Base-by-base conservation (phyloP, 2,329 filamentous ascomycete genomes). In the Pseudogymnoascus sp. region DNA sequence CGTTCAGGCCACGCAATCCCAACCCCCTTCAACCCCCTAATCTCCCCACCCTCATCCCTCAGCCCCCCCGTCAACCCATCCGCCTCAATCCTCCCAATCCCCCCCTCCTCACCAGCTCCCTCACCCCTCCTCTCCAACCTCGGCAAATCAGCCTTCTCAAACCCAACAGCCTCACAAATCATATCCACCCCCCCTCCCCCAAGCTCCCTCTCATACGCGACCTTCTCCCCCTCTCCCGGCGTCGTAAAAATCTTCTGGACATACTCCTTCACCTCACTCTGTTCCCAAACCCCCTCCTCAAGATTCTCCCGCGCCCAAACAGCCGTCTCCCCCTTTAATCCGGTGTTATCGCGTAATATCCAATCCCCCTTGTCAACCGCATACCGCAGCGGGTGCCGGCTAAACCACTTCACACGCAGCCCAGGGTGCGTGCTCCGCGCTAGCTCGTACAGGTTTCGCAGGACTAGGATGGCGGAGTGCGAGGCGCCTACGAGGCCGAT, bases 341-440 rank as follows among this genome's bases (percentile, higher is more conserved):
- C 85, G 0, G 85, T 88, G 73, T 87, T 88, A 70, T 88, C 85
- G 63, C 83, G 80, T 25, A 85, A 73, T 65, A 87, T 86, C 84
- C 85, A 87, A 64, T 82, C 83, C 66, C 85, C 84, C 74, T 79
- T 83, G 71, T 81, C 83, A 69, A 84, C 80, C 14, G 85, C 85
- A 67, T 88, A 88, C 23, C 83, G 81, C 8, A 88, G 77, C 1
- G 79, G 74, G 68, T 85, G 81, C n/a, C 85, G 79, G 31, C 77
- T 85, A 73, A 88, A 86, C 85, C 85, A 88, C 69, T 82, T 83
- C 63, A 87, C 77, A 31, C 78, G 79, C 2, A 88, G 76, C 5
- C 78, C 71, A 0, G 82, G 80, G 66, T 86, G 83, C 0, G 79
- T 79, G 31, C 77, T 77, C 21, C 73, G 73, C 10, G 81, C 81